Evolutionary conservation across 306 rosid genomes (phyloP).

Genomic region (Senna siamea): DNA sequence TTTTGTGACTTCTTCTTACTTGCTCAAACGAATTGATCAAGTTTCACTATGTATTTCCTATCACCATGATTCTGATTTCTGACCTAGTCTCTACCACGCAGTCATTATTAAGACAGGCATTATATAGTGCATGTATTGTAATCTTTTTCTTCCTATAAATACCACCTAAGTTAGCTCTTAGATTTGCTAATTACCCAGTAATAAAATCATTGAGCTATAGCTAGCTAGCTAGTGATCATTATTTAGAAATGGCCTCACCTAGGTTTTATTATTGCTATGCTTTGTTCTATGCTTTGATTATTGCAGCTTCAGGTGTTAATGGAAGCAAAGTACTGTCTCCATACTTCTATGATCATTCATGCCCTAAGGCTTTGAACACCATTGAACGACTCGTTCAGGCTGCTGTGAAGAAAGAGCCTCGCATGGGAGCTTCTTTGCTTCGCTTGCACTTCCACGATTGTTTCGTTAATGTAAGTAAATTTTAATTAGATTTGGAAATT

Average conservation of each 20-base stretch:
- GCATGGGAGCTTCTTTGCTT: slow-evolving; percentile 54
- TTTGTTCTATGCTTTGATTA: neutral
- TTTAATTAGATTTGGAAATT: too few relatives aligned
- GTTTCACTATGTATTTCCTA: neutral
- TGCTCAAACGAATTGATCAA: neutral
- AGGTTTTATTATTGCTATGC: neutral
- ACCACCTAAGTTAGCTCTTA: neutral
- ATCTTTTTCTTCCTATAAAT: neutral
- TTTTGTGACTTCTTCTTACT: neutral
- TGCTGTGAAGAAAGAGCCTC: slow-evolving; percentile 40
- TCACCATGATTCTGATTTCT: neutral
- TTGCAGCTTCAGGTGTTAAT: neutral
- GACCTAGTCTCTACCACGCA: slow-evolving; percentile 23
- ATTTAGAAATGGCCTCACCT: slow-evolving; percentile 25
- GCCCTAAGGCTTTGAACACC: slow-evolving; percentile 46
- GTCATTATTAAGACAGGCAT: neutral
- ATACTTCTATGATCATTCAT: slow-evolving; percentile 39
- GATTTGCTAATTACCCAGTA: neutral
- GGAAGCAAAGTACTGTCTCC: slow-evolving; percentile 26
- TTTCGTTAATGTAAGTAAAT: slow-evolving; percentile 55
- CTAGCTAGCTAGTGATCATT: too few relatives aligned
- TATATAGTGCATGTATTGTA: neutral
- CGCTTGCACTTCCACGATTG: slow-evolving; percentile 61
- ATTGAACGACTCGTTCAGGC: slow-evolving; percentile 34
- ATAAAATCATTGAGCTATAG: too few relatives aligned